These are phyloP conservation scores for Saxophila tyrrhenica DNA, from an alignment of 495 filamentous ascomycete genomes.

Conservation along the genomic window DNA sequence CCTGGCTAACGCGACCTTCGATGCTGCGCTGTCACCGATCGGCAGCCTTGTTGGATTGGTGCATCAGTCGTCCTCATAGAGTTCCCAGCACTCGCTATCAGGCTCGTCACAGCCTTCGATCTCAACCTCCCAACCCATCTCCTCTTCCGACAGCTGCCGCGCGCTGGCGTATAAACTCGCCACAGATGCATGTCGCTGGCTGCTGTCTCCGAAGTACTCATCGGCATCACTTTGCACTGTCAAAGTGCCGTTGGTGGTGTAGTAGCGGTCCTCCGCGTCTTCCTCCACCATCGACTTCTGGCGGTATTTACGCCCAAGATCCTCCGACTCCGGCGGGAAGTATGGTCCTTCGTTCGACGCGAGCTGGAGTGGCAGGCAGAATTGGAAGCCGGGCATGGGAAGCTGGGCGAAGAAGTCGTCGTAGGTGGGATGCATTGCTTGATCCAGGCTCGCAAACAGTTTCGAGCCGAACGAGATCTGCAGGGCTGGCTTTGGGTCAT, in stretches of 20 bases:
- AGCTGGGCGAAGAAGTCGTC: constrained; percentile 2
- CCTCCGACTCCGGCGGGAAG: constrained; percentile 1
- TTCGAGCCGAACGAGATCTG: not conserved
- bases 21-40: not conserved
- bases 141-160: not conserved
- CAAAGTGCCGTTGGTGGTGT: not conserved
- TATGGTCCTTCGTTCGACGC: not conserved
- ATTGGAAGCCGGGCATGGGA: not conserved
- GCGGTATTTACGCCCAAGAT: not conserved
- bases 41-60: not conserved
- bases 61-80: not conserved
- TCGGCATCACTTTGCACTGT: not conserved
- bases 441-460: not conserved
- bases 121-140: not conserved
- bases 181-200: not conserved
- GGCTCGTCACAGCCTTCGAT: not conserved
- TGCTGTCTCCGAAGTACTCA: not conserved
- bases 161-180: not conserved
- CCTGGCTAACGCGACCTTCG: constrained; percentile 12
- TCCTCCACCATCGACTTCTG: too few relatives aligned
- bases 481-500: not conserved
- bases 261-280: not conserved
- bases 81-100: not conserved
- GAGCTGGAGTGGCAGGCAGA: not conserved
- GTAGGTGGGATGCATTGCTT: not conserved